Evolutionary conservation across 2,329 filamentous ascomycete species (phyloP), one percentile per base, ranked within the genome.

Genomic region (Pseudocercospora macadamiae): DNA sequence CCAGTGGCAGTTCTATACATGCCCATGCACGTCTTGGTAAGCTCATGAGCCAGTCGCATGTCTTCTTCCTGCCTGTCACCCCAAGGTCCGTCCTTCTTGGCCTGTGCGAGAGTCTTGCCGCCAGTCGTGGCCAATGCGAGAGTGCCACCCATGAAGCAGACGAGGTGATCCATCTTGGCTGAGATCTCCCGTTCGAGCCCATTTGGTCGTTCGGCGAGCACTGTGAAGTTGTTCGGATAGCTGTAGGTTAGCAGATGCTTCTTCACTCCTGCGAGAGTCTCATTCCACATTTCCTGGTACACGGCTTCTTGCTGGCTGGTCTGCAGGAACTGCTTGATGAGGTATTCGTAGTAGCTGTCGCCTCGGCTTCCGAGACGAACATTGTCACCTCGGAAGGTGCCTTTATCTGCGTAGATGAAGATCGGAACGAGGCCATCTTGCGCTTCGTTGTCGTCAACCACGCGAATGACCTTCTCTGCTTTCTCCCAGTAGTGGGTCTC

Each of bases 301-400:
- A 97, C 78, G 0, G 86, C 82, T 73, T 99, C 93, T 70, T 93
- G 82, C 72, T 89, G 86, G 57, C 90, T 90, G 10, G 95, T 99
- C 75, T 99, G 95, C 18, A 97, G 82, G 73, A 96, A 97, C 74
- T 99, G 95, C 79, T 99, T 99, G 80, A 97, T 96, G 51, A 99
- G 85, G 74, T 99, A 99, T 77, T 99, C 91, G 77, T 99, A 99
- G 77, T 97, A 99, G 48, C 93, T 97, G 78, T 99, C 95, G 45
- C 95, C 95, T 61, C 95, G 86, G 73, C 91, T 97, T 36, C 95
- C 95, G 19, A 97, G 82, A 16, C 95, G 89, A 69, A 99, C 93
- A 71, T 97, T 96, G 18, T 86, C 77, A 18, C 91, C 91, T 51
- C 86, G 83, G 76, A 97, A 99, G 54, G 86, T 79, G 57, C 95